Evolutionary conservation across 2,329 filamentous ascomycete genomes (phyloP).

Genomic region (Penicillium fuscoglaucum): DNA sequence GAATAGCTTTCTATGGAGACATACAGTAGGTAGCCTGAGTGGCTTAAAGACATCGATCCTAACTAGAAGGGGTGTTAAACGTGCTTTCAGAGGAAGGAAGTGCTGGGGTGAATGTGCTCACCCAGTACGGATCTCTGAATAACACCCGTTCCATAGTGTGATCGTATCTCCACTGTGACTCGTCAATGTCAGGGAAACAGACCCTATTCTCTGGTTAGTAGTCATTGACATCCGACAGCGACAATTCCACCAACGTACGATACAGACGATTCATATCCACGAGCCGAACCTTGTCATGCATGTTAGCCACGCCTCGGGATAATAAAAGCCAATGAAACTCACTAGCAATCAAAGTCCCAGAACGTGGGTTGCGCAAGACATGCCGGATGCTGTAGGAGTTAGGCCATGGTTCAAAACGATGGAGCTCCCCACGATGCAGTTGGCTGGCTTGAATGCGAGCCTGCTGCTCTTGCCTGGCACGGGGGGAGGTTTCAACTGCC

Average conservation of each 20-base stretch:
- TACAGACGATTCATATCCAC: constrained; percentile 31
- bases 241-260: constrained; percentile 29
- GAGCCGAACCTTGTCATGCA: constrained; percentile 28
- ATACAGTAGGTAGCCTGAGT: constrained; percentile 38
- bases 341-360: constrained; percentile 41
- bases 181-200: constrained; percentile 35
- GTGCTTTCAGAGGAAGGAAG: neutral
- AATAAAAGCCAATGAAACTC: constrained; percentile 17
- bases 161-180: constrained; percentile 35
- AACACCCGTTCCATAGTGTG: constrained; percentile 36
- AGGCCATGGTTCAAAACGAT: constrained; percentile 33
- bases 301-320: constrained; percentile 17
- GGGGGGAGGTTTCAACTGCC: constrained; percentile 12
- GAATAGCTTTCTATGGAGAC: neutral
- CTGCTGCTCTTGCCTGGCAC: constrained; percentile 28
- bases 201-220: constrained; percentile 22
- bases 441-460: constrained; percentile 36
- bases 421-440: constrained; percentile 31
- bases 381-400: constrained; percentile 31
- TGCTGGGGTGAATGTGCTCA: constrained; percentile 16
- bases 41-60: constrained; percentile 39
- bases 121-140: constrained; percentile 35
- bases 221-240: constrained; percentile 1
- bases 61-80: constrained; percentile 27
- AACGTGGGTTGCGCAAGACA: constrained; percentile 36